phyloP scores from a whole-genome alignment of 176 grass and related monocot species.

The Avena sativa region DNA sequence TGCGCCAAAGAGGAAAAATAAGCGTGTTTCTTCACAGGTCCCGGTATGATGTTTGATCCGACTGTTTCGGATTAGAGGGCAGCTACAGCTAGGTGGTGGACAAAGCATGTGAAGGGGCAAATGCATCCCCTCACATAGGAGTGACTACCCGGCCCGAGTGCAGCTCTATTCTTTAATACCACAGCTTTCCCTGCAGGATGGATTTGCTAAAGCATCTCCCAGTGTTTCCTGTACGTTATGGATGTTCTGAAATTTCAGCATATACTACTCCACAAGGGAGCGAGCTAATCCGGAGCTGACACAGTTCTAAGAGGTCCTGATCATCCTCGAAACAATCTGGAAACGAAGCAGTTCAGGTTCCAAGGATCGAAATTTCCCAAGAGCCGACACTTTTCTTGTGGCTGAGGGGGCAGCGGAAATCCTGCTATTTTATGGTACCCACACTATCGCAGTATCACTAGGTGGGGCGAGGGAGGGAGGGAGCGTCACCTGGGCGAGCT shows the following conservation, averaged over 20 bases:
- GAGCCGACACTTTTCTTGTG: background rate
- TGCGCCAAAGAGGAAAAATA: background rate
- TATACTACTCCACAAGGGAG: background rate
- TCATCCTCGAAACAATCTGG: background rate
- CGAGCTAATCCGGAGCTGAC: too few relatives aligned
- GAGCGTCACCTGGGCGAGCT: conserved; percentile 70
- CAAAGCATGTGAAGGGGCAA: background rate
- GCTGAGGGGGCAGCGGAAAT: background rate
- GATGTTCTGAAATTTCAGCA: background rate
- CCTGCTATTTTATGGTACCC: background rate
- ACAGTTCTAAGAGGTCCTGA: background rate
- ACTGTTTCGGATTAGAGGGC: background rate
- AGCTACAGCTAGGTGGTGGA: background rate
- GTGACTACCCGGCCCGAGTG: background rate
- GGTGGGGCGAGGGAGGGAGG: background rate
- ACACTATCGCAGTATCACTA: background rate
- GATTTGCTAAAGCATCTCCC: background rate
- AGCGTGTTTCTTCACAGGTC: background rate
- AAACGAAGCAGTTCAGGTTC: background rate
- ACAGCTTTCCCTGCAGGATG: background rate
- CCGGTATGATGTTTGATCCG: too few relatives aligned
- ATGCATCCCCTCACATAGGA: too few relatives aligned
- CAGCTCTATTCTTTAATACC: background rate
- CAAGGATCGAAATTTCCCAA: background rate
- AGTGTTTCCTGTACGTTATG: too few relatives aligned